Conservation (phyloP, 1,284 basidiomycete genomes). For the Cryptococcus sp. region DNA sequence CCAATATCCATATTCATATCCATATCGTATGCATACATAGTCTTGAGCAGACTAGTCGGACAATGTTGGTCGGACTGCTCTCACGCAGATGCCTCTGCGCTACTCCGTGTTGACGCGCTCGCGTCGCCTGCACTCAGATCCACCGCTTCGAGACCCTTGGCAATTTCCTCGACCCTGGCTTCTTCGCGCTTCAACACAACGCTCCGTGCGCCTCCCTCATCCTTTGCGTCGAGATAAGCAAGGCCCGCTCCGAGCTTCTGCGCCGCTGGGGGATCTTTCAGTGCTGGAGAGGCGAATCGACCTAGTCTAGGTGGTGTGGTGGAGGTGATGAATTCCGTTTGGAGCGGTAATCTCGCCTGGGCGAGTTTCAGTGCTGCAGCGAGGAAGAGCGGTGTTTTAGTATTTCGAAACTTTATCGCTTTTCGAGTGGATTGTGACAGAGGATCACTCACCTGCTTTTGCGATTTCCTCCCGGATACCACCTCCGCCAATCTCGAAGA, state of each 20-base stretch:
- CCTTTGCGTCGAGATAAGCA: slow-evolving; percentile 27
- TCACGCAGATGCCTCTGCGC: no score
- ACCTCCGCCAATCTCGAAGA: slow-evolving; percentile 91
- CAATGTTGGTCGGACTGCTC: no score
- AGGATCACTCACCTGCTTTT: slow-evolving; percentile 69
- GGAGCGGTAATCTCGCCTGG: slow-evolving; percentile 83
- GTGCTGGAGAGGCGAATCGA: slow-evolving; percentile 35
- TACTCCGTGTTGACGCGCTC: no score
- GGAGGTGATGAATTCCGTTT: slow-evolving; percentile 82
- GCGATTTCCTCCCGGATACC: slow-evolving; percentile 92
- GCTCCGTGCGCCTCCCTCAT: slow-evolving; percentile 27
- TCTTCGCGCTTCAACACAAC: slow-evolving; percentile 64
- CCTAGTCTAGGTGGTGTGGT: slow-evolving; percentile 78
- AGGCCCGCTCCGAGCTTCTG: slow-evolving; percentile 26
- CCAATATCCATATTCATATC: no score
- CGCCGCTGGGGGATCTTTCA: slow-evolving; percentile 34
- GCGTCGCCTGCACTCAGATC: slow-evolving; percentile 3
- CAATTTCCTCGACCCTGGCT: slow-evolving; percentile 68
- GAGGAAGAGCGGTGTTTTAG: background rate
- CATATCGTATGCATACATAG: no score
- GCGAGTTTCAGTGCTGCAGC: slow-evolving; percentile 79
- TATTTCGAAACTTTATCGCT: background rate
- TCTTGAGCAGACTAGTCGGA: no score
- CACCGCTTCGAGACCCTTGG: slow-evolving; percentile 4
- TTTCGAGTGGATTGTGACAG: background rate